These are phyloP conservation scores for Xylariales sp. DNA, from an alignment of 2,329 filamentous ascomycete species.

Conservation along the genomic window DNA sequence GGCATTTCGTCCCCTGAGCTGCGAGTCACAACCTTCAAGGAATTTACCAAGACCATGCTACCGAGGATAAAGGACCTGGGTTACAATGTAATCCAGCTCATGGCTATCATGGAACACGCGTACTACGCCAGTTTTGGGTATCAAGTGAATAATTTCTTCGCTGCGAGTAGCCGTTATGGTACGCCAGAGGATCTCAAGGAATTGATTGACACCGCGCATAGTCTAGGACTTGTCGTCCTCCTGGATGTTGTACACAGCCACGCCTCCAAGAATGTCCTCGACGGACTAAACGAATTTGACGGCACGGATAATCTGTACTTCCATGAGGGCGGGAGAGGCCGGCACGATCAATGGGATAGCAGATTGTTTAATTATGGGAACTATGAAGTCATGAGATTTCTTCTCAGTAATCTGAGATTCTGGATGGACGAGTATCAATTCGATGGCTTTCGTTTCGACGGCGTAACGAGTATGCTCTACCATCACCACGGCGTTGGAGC, in stretches of 20 bases:
- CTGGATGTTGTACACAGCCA: slow-evolving; percentile 98
- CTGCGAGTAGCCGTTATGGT: slow-evolving; percentile 94
- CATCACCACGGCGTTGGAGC: slow-evolving; percentile 95
- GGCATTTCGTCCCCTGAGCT: slow-evolving; percentile 94
- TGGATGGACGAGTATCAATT: slow-evolving; percentile 99
- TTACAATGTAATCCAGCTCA: slow-evolving; percentile 97
- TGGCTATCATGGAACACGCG: slow-evolving; percentile 99
- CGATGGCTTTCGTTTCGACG: slow-evolving; percentile 97
- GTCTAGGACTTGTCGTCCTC: slow-evolving; percentile 88
- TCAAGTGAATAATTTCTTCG: slow-evolving; percentile 99
- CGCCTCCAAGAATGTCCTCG: slow-evolving; percentile 95
- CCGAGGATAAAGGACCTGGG: slow-evolving; percentile 89
- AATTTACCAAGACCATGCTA: slow-evolving; percentile 93
- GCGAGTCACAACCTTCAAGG: slow-evolving; percentile 92
- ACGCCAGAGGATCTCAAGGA: slow-evolving; percentile 95
- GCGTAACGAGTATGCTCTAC: slow-evolving; percentile 99
- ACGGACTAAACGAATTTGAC: slow-evolving; percentile 96
- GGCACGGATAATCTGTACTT: slow-evolving; percentile 96
- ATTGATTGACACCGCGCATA: slow-evolving; percentile 93
- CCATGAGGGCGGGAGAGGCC: slow-evolving; percentile 84
- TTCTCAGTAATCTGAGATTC: slow-evolving; percentile 94
- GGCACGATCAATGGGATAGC: slow-evolving; percentile 95
- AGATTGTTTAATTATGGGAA: slow-evolving; percentile 96
- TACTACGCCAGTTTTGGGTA: slow-evolving; percentile 99
- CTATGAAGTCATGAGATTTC: slow-evolving; percentile 94